These are phyloP conservation scores for Chlamydomonas asymmetrica DNA, from an alignment of 139 green algal species.

Conservation along the genomic window DNA sequence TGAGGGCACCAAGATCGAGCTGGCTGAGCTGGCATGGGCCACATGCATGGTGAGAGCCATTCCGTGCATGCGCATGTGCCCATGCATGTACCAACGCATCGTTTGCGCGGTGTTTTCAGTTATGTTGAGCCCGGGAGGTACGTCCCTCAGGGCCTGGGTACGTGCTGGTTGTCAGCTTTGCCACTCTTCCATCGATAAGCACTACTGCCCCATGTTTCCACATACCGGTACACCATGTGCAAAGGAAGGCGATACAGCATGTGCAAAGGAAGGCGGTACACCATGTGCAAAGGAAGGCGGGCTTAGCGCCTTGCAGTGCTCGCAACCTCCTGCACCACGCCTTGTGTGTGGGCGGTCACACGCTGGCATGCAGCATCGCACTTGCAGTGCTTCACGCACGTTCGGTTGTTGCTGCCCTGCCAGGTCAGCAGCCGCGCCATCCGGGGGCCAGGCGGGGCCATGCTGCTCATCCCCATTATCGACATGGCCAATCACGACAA, in stretches of 20 bases:
- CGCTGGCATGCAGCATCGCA: background rate
- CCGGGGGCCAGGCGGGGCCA: background rate
- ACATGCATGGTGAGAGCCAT: slow-evolving; percentile 15
- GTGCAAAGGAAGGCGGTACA: too few relatives aligned
- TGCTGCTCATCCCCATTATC: slow-evolving; percentile 24
- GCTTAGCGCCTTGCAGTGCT: too few relatives aligned
- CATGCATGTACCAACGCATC: too few relatives aligned
- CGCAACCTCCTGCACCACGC: background rate
- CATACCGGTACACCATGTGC: too few relatives aligned
- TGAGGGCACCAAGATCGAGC: background rate
- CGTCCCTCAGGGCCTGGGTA: too few relatives aligned
- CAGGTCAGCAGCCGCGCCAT: slow-evolving; percentile 30
- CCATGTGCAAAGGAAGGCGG: too few relatives aligned
- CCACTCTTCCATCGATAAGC: too few relatives aligned
- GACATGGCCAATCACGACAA: slow-evolving; percentile 20
- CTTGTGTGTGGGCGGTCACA: background rate
- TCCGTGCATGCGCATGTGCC: background rate
- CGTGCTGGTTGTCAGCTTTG: too few relatives aligned
- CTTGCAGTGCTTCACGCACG: background rate
- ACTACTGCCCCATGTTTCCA: too few relatives aligned
- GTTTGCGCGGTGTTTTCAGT: too few relatives aligned
- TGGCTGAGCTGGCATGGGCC: slow-evolving; percentile 19
- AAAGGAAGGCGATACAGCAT: too few relatives aligned
- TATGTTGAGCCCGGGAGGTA: too few relatives aligned
- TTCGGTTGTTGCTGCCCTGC: background rate